Conservation (phyloP, 2,329 filamentous ascomycete genomes). For the Hypoxylon sp. region DNA sequence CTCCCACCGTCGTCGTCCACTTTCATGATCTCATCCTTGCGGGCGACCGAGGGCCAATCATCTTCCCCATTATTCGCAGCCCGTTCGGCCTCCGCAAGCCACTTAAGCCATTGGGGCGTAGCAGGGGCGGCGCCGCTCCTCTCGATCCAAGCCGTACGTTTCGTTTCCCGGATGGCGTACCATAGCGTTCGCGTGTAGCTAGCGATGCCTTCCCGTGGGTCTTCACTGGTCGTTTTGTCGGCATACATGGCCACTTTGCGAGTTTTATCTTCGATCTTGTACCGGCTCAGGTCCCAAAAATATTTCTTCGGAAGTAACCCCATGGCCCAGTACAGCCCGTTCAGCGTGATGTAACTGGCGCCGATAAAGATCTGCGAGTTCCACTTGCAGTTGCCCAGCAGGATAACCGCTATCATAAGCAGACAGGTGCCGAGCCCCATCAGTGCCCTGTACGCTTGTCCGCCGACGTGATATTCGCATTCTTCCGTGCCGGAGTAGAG, state of each 20-base stretch:
- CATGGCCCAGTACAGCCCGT: slow-evolving; percentile 69
- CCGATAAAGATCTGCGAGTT: slow-evolving; percentile 70
- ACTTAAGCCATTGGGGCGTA: slow-evolving; percentile 64
- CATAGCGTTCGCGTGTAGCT: slow-evolving; percentile 69
- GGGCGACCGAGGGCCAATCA: slow-evolving; percentile 60
- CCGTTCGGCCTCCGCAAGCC: slow-evolving; percentile 63
- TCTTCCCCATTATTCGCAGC: slow-evolving; percentile 53
- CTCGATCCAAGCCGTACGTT: slow-evolving; percentile 64
- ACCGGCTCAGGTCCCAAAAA: slow-evolving; percentile 70
- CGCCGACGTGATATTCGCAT: slow-evolving; percentile 66
- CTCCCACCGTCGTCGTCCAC: slow-evolving; percentile 39
- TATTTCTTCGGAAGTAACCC: slow-evolving; percentile 61
- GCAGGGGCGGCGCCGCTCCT: slow-evolving; percentile 63
- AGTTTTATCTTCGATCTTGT: slow-evolving; percentile 58
- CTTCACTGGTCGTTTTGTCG: slow-evolving; percentile 48
- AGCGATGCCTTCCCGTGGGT: slow-evolving; percentile 56
- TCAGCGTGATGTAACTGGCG: slow-evolving; percentile 68
- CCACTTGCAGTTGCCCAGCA: slow-evolving; percentile 72
- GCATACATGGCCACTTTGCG: slow-evolving; percentile 55
- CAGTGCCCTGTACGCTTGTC: slow-evolving; percentile 61
- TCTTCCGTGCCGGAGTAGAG: slow-evolving; percentile 71
- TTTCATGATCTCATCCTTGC: slow-evolving; percentile 63
- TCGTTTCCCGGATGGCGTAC: slow-evolving; percentile 68
- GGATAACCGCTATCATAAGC: slow-evolving; percentile 70
- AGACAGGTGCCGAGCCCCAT: slow-evolving; percentile 69